A percentile compares a stretch with the other conserved stretches of the same genome.
Evolutionary conservation across 495 filamentous ascomycete genomes (phyloP).

Genomic region (Tricharina praecox): DNA sequence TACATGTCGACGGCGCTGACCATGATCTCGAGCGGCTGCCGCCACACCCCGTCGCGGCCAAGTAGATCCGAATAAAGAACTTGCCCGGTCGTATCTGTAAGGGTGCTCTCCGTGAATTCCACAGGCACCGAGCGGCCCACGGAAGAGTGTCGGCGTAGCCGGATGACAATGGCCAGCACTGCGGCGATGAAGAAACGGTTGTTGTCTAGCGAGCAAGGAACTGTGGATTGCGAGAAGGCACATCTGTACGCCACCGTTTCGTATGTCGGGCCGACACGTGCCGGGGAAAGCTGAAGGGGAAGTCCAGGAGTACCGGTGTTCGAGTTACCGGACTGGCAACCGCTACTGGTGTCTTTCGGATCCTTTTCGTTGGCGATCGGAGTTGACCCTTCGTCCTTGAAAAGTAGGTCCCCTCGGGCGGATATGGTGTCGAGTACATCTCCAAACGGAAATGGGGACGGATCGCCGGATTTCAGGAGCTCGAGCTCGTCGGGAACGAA

Average conservation of each 20-base stretch:
- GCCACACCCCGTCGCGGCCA: background rate
- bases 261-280: background rate
- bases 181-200: background rate
- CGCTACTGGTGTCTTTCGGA: background rate
- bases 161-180: background rate
- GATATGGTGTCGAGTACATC: background rate
- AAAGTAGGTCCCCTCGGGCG: background rate
- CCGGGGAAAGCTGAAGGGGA: background rate
- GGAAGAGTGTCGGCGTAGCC: background rate
- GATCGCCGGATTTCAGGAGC: background rate
- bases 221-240: too few relatives aligned
- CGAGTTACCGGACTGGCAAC: background rate
- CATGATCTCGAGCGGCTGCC: background rate
- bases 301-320: background rate
- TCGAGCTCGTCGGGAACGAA: background rate
- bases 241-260: background rate
- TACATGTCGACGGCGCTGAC: too few relatives aligned
- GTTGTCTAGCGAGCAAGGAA: background rate
- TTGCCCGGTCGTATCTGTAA: background rate
- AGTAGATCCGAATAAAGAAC: conserved; percentile 1
- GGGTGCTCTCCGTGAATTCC: background rate
- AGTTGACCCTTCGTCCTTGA: background rate
- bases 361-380: background rate
- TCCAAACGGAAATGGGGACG: too few relatives aligned
- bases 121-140: background rate